These are phyloP conservation scores for carrot (Daucus carota) DNA, from an alignment of 129 eudicot species.

Conservation along the genomic window DNA sequence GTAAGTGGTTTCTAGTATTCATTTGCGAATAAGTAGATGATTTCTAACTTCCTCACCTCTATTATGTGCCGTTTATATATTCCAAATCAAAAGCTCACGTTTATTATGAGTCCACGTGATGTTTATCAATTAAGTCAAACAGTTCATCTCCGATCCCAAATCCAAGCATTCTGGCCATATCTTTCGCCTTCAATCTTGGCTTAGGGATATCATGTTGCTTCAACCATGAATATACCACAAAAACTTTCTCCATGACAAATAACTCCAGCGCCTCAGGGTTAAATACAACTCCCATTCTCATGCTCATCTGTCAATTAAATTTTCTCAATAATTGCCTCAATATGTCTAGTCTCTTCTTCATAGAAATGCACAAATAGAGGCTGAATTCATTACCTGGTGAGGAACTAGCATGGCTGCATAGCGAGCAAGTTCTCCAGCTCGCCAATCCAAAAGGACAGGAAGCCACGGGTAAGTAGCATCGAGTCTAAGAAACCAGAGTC, in stretches of 20 bases:
- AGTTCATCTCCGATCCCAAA: slow-evolving; percentile 92
- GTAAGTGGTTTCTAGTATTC: no score
- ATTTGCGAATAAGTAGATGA: no score
- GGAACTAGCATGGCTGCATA: slow-evolving; percentile 96
- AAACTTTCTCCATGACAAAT: slow-evolving; percentile 82
- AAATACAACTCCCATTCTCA: slow-evolving; percentile 83
- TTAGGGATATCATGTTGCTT: slow-evolving; percentile 60
- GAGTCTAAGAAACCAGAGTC: slow-evolving; percentile 91
- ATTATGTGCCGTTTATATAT: background rate
- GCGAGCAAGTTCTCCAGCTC: slow-evolving; percentile 96
- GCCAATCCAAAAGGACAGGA: slow-evolving; percentile 78
- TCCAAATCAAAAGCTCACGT: background rate
- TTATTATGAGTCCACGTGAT: slow-evolving; percentile 12
- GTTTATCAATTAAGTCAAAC: slow-evolving; percentile 64
- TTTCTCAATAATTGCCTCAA: background rate
- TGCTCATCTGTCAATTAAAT: slow-evolving; percentile 58
- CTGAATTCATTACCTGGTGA: slow-evolving; percentile 54
- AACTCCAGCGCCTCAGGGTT: slow-evolving; percentile 92
- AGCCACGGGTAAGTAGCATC: slow-evolving; percentile 92
- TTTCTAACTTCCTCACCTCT: background rate
- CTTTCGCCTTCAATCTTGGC: slow-evolving; percentile 71
- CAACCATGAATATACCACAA: slow-evolving; percentile 74
- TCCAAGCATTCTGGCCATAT: slow-evolving; percentile 97
- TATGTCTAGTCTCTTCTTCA: background rate
- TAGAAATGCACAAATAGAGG: background rate